Evolutionary conservation across 768 basidiomycete species (phyloP).

Genomic region (Leccinum subgranulosum): DNA sequence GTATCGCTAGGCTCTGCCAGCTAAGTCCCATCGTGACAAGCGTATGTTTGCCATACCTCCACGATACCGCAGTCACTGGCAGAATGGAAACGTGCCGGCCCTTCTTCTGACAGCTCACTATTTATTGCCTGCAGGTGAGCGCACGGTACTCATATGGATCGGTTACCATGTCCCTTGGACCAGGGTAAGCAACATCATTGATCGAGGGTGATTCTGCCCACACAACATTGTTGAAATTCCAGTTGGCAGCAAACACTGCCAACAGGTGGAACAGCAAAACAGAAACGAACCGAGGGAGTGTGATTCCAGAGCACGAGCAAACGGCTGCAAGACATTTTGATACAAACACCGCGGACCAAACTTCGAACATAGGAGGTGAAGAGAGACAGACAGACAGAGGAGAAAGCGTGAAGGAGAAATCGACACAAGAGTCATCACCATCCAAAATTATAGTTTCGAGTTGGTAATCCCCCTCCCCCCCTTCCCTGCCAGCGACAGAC

Average conservation of each 20-base stretch:
- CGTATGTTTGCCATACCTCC: not conserved
- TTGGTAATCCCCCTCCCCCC: conserved; percentile 5
- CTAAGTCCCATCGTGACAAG: not conserved
- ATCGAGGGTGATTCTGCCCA: not conserved
- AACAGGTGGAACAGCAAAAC: conserved; percentile 5
- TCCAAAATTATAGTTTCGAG: conserved; percentile 11
- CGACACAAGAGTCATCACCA: conserved; percentile 10
- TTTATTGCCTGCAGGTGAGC: not conserved
- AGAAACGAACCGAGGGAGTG: conserved; percentile 1
- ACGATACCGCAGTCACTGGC: not conserved
- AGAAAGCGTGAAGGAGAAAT: conserved; percentile 3
- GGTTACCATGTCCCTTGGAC: conserved; percentile 2
- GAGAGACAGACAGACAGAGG: not conserved
- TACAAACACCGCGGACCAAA: conserved; percentile 20
- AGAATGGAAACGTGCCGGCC: not conserved
- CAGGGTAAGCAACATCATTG: not conserved
- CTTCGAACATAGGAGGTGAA: conserved; percentile 8
- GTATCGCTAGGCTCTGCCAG: not conserved
- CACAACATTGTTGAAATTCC: not conserved
- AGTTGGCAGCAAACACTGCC: conserved; percentile 5
- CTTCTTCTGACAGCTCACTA: not conserved
- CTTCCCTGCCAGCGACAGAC: conserved; percentile 14
- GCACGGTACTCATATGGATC: conserved; percentile 3
- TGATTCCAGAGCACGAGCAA: conserved; percentile 11
- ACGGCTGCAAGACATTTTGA: conserved; percentile 13